Conservation (phyloP, 2,329 filamentous ascomycete species). For the Phyllosticta citribraziliensis region DNA sequence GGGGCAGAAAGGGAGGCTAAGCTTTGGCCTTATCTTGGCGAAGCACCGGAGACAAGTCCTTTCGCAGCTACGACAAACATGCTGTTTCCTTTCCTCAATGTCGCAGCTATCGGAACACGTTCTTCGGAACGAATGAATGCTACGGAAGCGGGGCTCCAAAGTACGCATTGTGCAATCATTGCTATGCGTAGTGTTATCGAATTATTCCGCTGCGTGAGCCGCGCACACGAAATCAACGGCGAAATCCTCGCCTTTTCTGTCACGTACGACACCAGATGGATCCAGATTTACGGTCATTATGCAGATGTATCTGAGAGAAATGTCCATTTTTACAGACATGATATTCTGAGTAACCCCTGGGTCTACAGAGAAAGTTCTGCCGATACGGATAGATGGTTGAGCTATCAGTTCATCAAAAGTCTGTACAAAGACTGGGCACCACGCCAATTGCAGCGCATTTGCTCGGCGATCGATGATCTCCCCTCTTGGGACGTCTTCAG, state of each 20-base stretch:
- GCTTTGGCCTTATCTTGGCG: neutral
- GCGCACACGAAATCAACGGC: neutral
- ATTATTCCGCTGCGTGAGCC: neutral
- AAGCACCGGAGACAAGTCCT: neutral
- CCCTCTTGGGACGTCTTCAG: neutral
- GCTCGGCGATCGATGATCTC: neutral
- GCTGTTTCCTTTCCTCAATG: neutral
- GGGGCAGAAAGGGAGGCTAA: neutral
- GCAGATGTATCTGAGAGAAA: neutral
- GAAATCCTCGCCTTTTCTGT: neutral
- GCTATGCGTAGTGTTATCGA: neutral
- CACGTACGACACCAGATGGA: neutral
- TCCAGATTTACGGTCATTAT: neutral
- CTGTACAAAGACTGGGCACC: neutral
- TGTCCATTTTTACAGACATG: neutral
- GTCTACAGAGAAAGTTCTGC: neutral
- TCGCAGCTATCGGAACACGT: neutral
- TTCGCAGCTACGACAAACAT: neutral
- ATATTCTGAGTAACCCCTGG: neutral
- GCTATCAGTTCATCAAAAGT: neutral
- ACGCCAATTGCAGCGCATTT: neutral
- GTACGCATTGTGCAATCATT: neutral
- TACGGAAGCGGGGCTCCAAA: neutral
- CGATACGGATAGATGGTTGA: neutral
- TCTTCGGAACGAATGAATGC: neutral